Percentiles rank a stretch among this genome's conserved stretches.
These are phyloP conservation scores for Hanseniaspora valbyensis DNA, from an alignment of 805 yeast genomes.

Conservation along the genomic window DNA sequence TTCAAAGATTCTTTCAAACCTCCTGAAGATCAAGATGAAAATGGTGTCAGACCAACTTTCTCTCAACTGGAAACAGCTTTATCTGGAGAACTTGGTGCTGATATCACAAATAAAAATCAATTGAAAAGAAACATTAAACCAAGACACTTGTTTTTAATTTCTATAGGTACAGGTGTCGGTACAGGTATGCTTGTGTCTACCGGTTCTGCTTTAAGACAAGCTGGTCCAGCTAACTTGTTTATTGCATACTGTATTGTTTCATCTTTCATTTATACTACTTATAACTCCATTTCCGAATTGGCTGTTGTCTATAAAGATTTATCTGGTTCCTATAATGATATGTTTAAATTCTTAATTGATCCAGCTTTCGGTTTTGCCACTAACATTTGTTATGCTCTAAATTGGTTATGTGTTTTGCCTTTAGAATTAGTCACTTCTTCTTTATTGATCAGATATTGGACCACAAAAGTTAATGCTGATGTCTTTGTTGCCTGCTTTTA, in stretches of 20 bases:
- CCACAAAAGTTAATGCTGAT: conserved; percentile 36
- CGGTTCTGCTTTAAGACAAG: conserved; percentile 37
- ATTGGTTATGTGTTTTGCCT: conserved; percentile 54
- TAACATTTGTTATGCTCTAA: conserved; percentile 58
- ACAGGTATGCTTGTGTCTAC: conserved; percentile 56
- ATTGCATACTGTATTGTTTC: conserved; percentile 51
- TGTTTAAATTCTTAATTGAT: conserved; percentile 39
- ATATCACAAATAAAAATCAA: conserved; percentile 16
- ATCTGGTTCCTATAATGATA: conserved; percentile 34
- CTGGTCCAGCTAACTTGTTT: conserved; percentile 41
- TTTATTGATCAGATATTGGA: conserved; percentile 45
- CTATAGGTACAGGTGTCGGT: conserved; percentile 78
- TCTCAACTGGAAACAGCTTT: conserved; percentile 2
- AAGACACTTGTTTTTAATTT: conserved; percentile 58
- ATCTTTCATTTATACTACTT: conserved; percentile 45
- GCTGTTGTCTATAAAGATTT: conserved; percentile 34
- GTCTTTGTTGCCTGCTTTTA: conserved; percentile 49
- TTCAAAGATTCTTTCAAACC: conserved; percentile 24
- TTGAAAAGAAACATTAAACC: conserved; percentile 29
- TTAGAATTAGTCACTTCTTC: conserved; percentile 54
- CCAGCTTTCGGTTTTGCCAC: conserved; percentile 63
- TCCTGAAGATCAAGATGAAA: conserved; percentile 19
- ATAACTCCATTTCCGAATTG: conserved; percentile 47
- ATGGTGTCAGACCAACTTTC: conserved; percentile 8
- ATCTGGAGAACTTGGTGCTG: background rate